Evolutionary conservation across 2,329 filamentous ascomycete genomes (phyloP), one percentile per base, ranked within the genome.

Genomic region (Zelopaecilomyces penicillatus): DNA sequence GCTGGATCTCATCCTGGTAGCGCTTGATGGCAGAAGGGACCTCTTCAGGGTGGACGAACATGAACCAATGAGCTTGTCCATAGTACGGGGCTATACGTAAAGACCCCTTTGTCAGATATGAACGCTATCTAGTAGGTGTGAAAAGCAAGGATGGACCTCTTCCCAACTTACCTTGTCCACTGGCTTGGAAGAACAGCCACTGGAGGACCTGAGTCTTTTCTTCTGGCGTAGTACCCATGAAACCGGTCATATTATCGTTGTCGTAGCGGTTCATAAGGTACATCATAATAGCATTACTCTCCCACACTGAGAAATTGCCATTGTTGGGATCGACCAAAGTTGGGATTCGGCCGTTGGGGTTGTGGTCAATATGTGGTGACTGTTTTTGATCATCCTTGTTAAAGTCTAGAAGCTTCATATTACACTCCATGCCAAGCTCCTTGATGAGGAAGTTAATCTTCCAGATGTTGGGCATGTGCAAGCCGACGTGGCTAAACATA

Each of bases 91-190:
- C 19, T 19, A 19, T 19, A 19, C 19, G 19, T 19, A 19, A 19
- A 19, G 19, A 19, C 33, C 41, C 12, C 36, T 6, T 33, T n/a
- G 8, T 34, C 9, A 12, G 32, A 34, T 34, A 8, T 8, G 32
- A 34, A 7, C n/a, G 32, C 32, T 34, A n/a, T n/a, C n/a, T n/a
- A n/a, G n/a, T n/a, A n/a, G n/a, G n/a, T n/a, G n/a, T 19, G 19
- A 3, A 19, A 19, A 4, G 4, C 29, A 33, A 33, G 19, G 19
- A 31, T 4, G 19, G 46, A 46, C 48, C 54, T 37, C 55, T 52
- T 10, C 48, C 60, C 37, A 60, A 62, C 4, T 57, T 57, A 1
- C 58, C 59, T 46, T 62, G 55, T 2, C 56, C 55, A 31, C 50
- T 59, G 30, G 52, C 50, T 34, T 61, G 57, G 37, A 57, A 57